Conservation (phyloP, 345 rosid species). For the Balakata baccata region DNA sequence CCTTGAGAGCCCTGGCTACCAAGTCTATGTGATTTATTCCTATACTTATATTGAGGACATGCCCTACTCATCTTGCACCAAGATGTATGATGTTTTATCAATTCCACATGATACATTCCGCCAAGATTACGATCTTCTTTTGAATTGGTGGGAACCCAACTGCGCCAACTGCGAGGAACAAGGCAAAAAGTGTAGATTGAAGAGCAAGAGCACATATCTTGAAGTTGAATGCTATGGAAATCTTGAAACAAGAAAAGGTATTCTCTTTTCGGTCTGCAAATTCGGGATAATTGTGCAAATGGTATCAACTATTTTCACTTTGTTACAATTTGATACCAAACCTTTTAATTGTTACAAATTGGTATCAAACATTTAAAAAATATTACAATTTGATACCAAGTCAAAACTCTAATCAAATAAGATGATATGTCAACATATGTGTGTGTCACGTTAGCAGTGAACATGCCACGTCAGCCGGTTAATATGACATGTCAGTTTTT, state of each 20-base stretch:
- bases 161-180: neutral
- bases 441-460: no score
- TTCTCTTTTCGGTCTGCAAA: no score
- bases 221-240: constrained; percentile 1
- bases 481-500: no score
- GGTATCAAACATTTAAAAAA: no score
- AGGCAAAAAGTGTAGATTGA: neutral
- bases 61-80: constrained; percentile 12
- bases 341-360: no score
- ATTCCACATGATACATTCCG: neutral
- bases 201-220: neutral
- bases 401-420: no score
- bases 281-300: no score
- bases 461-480: no score
- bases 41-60: neutral
- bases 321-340: no score
- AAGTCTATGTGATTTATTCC: neutral
- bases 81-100: constrained; percentile 9
- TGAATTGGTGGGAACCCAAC: neutral
- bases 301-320: no score
- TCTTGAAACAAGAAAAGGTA: neutral
- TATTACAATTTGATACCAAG: no score
- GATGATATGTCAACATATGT: no score
- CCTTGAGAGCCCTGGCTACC: neutral
- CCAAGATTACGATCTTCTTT: neutral